Evolutionary conservation across 164 flowering plant species (phyloP).

Genomic region (Euptelea pleiosperma): DNA sequence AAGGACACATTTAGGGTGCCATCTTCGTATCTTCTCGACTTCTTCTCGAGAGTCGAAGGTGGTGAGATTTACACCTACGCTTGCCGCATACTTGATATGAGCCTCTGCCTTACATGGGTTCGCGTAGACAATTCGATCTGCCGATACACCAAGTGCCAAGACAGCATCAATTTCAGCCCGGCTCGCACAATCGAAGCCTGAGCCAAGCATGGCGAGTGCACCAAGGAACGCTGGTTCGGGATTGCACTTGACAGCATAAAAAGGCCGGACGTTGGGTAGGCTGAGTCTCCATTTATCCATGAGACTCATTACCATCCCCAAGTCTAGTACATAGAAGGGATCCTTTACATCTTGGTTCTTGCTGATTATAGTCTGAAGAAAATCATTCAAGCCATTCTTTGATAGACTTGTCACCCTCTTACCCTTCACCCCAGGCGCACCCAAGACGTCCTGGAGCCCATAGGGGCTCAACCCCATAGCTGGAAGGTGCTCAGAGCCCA

Average conservation of each 20-base stretch:
- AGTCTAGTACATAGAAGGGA: constrained; percentile 47
- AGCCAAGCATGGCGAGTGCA: constrained; percentile 38
- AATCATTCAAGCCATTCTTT: constrained; percentile 14
- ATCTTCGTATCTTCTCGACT: constrained; percentile 32
- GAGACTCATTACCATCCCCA: constrained; percentile 26
- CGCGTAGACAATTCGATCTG: constrained; percentile 38
- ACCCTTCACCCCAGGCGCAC: constrained; percentile 8
- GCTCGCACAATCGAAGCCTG: constrained; percentile 45
- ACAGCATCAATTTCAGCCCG: constrained; percentile 44
- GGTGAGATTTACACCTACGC: constrained; percentile 39
- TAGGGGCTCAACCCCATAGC: constrained; percentile 1
- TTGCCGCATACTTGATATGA: constrained; percentile 36
- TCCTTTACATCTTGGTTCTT: constrained; percentile 16
- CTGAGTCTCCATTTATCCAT: constrained; percentile 26
- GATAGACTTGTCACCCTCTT: constrained; percentile 16
- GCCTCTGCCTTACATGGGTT: constrained; percentile 43
- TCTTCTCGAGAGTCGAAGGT: constrained; percentile 39
- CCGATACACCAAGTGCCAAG: constrained; percentile 35
- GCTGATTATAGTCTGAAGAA: constrained; percentile 23
- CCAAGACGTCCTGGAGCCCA: constrained; percentile 10
- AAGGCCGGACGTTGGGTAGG: constrained; percentile 36
- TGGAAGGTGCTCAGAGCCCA: neutral
- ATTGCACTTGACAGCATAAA: constrained; percentile 54
- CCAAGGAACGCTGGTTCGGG: constrained; percentile 34
- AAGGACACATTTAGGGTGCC: constrained; percentile 31